Percentiles rank a stretch among this genome's conserved stretches.
These are phyloP conservation scores for Ensete ventricosum DNA, from an alignment of 176 grass and related monocot species.

Conservation along the genomic window DNA sequence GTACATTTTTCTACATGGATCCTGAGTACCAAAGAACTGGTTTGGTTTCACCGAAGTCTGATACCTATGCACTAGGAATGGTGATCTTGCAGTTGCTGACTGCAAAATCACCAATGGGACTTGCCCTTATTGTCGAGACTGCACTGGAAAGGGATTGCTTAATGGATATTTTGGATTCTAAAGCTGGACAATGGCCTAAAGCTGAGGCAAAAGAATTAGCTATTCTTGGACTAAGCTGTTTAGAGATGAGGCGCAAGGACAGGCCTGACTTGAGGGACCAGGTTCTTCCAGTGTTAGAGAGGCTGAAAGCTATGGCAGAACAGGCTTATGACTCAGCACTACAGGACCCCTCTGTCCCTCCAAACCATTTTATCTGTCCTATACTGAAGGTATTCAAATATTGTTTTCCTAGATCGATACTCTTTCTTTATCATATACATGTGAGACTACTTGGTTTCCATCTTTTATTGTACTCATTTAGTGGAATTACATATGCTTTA, in stretches of 20 bases:
- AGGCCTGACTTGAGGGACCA: slow-evolving; percentile 9
- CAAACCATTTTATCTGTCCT: slow-evolving; percentile 20
- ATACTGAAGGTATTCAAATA: neutral
- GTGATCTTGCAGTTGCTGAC: slow-evolving; percentile 23
- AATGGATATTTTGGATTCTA: slow-evolving; percentile 13
- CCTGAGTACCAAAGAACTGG: slow-evolving; percentile 69
- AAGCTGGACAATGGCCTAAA: slow-evolving; percentile 11
- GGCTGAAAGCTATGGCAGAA: slow-evolving; percentile 5
- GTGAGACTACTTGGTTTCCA: no score
- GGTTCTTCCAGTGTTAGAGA: slow-evolving; percentile 22
- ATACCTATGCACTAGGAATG: slow-evolving; percentile 24
- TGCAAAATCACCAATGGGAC: slow-evolving; percentile 23
- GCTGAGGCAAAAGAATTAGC: slow-evolving; percentile 13
- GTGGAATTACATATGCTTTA: neutral
- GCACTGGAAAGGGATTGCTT: slow-evolving; percentile 9
- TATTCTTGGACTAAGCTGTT: slow-evolving; percentile 9
- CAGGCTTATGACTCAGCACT: neutral
- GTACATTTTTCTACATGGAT: slow-evolving; percentile 91
- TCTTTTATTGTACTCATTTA: neutral
- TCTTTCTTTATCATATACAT: neutral
- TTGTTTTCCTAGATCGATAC: no score
- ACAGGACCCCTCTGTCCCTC: neutral
- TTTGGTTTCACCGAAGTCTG: slow-evolving; percentile 21
- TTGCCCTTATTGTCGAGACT: slow-evolving; percentile 1
- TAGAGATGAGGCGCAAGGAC: slow-evolving; percentile 20